These are phyloP conservation scores for Carpinus fangiana DNA, from an alignment of 306 rosid genomes.

Conservation along the genomic window DNA sequence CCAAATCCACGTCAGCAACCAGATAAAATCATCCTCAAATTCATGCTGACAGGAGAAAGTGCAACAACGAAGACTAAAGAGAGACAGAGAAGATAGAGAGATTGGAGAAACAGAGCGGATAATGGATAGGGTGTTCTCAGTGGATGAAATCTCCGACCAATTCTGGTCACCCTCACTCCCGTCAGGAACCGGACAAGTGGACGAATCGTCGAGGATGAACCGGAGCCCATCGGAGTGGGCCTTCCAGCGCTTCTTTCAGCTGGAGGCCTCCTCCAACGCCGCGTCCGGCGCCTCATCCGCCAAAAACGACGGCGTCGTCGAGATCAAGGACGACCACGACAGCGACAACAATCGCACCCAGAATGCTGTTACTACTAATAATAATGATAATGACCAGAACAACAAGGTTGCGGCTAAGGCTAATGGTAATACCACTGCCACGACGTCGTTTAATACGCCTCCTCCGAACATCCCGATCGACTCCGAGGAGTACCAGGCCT, in stretches of 20 bases:
- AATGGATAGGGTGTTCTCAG: slow-evolving; percentile 84
- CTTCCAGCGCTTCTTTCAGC: slow-evolving; percentile 65
- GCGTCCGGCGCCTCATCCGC: slow-evolving; percentile 29
- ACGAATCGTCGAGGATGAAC: slow-evolving; percentile 56
- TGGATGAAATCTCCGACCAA: slow-evolving; percentile 72
- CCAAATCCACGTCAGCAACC: not conserved
- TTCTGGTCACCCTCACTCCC: slow-evolving; percentile 48
- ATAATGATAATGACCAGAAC: slow-evolving; percentile 8
- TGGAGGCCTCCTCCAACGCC: slow-evolving; percentile 36
- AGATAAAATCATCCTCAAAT: slow-evolving; percentile 7
- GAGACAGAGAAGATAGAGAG: slow-evolving; percentile 20
- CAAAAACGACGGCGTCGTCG: slow-evolving; percentile 36
- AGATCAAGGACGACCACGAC: slow-evolving; percentile 32
- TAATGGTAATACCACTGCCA: not conserved
- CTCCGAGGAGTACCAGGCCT: slow-evolving; percentile 63
- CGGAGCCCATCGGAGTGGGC: slow-evolving; percentile 92
- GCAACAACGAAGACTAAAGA: not conserved
- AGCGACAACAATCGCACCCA: not conserved
- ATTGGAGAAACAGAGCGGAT: not conserved
- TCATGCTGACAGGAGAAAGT: not conserved
- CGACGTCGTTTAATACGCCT: slow-evolving; percentile 14
- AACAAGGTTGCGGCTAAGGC: not conserved
- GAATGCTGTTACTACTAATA: not conserved
- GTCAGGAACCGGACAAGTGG: not conserved
- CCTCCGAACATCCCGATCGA: slow-evolving; percentile 38